These are phyloP conservation scores for Mucor piriformis DNA, from an alignment of 371 early-diverging fungal genomes.

Conservation along the genomic window DNA sequence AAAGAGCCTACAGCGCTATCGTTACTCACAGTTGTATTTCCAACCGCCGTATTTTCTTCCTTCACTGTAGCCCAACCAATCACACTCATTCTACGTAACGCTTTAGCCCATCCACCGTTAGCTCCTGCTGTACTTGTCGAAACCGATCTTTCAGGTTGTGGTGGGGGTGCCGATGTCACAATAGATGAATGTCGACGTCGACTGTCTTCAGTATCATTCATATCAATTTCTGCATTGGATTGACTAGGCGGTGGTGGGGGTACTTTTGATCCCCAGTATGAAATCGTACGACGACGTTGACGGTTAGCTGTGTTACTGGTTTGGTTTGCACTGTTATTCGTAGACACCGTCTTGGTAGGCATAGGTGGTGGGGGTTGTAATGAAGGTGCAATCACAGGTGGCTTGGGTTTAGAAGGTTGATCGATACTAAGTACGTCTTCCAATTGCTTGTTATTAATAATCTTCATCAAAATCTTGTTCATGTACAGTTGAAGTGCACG, in stretches of 20 bases:
- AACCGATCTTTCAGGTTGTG: constrained; percentile 25
- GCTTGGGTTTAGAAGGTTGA: constrained; percentile 34
- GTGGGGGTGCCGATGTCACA: constrained; percentile 2
- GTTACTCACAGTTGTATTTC: constrained; percentile 9
- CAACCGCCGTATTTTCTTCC: constrained; percentile 4
- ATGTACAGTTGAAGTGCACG: constrained; percentile 53
- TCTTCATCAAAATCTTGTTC: constrained; percentile 56
- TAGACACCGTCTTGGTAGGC: constrained; percentile 41
- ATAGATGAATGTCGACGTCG: constrained; percentile 25
- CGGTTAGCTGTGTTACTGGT: constrained; percentile 11
- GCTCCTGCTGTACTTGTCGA: constrained; percentile 17
- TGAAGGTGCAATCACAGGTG: not conserved
- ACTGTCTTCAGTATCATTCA: not conserved
- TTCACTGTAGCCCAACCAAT: constrained; percentile 44
- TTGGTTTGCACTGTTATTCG: not conserved
- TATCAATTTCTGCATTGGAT: not conserved
- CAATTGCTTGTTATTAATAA: constrained; percentile 49
- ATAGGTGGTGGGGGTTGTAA: constrained; percentile 24
- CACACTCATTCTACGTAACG: constrained; percentile 49
- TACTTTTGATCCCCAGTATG: constrained; percentile 47
- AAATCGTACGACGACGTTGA: constrained; percentile 51
- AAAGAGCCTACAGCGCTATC: constrained; percentile 25
- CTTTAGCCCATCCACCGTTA: constrained; percentile 51
- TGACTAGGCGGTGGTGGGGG: constrained; percentile 8
- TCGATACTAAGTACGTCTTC: constrained; percentile 56